Conservation (phyloP, 179 eudicot species). For the Corrigiola litoralis region DNA sequence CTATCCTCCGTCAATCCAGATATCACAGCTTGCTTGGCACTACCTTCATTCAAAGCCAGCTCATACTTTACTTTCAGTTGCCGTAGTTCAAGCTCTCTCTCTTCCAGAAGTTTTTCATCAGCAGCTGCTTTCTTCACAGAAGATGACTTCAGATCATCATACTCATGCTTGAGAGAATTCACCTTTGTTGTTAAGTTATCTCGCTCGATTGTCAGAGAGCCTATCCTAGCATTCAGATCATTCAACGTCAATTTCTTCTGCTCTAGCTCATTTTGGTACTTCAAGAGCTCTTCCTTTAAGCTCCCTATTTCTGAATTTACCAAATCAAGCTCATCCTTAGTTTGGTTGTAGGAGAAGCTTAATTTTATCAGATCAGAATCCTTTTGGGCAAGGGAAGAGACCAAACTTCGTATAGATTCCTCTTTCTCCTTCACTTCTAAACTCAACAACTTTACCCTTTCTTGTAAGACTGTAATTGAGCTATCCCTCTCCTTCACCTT, state of each 20-base stretch:
- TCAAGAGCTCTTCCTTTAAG: constrained; percentile 42
- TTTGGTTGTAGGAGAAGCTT: constrained; percentile 30
- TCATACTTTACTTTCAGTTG: constrained; percentile 46
- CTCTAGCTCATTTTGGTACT: constrained; percentile 42
- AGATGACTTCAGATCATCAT: constrained; percentile 37
- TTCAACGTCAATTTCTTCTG: constrained; percentile 40
- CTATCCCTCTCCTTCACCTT: constrained; percentile 59
- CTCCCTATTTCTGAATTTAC: constrained; percentile 34
- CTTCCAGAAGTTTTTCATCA: constrained; percentile 51
- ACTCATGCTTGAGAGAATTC: constrained; percentile 36
- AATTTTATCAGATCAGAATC: constrained; percentile 45
- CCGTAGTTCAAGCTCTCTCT: constrained; percentile 40
- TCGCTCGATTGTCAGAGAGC: constrained; percentile 39
- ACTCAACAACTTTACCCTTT: constrained; percentile 45
- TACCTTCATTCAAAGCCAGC: constrained; percentile 30
- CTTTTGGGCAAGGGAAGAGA: constrained; percentile 44
- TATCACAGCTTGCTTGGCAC: constrained; percentile 34
- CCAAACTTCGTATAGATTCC: constrained; percentile 36
- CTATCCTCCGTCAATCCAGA: constrained; percentile 52
- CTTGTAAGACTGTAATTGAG: constrained; percentile 50
- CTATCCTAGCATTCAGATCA: constrained; percentile 40
- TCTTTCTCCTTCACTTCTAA: constrained; percentile 69
- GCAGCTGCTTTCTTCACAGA: constrained; percentile 44
- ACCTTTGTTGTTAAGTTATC: constrained; percentile 39
- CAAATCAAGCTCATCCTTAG: constrained; percentile 35